These are phyloP conservation scores for Yamadazyma laniorum DNA, from an alignment of 805 yeast species.

Conservation along the genomic window DNA sequence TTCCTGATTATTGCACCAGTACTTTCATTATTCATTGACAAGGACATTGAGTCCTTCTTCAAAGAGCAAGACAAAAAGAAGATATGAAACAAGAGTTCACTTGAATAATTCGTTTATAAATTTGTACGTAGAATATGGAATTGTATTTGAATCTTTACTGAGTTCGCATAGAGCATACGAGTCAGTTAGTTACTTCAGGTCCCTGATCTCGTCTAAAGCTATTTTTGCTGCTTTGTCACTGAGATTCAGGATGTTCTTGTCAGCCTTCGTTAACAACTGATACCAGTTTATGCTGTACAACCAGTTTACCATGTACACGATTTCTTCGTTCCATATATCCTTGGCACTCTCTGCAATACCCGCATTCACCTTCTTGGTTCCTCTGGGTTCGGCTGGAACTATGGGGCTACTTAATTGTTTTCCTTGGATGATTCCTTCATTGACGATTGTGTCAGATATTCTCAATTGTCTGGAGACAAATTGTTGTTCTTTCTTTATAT, in stretches of 20 bases:
- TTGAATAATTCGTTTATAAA: too few species aligned
- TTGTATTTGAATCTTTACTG: too few species aligned
- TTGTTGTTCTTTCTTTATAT: slow-evolving; percentile 48
- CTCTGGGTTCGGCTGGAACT: slow-evolving; percentile 30
- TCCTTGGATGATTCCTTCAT: slow-evolving; percentile 51
- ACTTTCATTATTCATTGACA: slow-evolving; percentile 47
- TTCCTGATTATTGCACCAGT: slow-evolving; percentile 52
- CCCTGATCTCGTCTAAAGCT: too few species aligned
- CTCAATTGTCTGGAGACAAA: slow-evolving; percentile 47
- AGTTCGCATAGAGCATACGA: too few species aligned
- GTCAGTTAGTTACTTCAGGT: too few species aligned
- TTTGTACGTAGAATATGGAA: too few species aligned
- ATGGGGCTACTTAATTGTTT: slow-evolving; percentile 44
- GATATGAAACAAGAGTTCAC: too few species aligned
- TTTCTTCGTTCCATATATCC: slow-evolving; percentile 79
- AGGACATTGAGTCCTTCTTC: slow-evolving; percentile 53
- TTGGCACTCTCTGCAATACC: slow-evolving; percentile 57
- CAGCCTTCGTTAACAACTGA: slow-evolving; percentile 7
- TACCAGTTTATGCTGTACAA: slow-evolving; percentile 54
- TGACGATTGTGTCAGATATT: slow-evolving; percentile 49
- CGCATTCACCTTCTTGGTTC: slow-evolving; percentile 6
- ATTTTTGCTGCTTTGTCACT: too few species aligned
- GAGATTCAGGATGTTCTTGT: slow-evolving; percentile 1
- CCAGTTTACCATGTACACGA: slow-evolving; percentile 62
- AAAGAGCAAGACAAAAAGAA: slow-evolving; percentile 22